Base-by-base conservation (phyloP, 805 yeast genomes). In the Lipomyces oligophaga region DNA sequence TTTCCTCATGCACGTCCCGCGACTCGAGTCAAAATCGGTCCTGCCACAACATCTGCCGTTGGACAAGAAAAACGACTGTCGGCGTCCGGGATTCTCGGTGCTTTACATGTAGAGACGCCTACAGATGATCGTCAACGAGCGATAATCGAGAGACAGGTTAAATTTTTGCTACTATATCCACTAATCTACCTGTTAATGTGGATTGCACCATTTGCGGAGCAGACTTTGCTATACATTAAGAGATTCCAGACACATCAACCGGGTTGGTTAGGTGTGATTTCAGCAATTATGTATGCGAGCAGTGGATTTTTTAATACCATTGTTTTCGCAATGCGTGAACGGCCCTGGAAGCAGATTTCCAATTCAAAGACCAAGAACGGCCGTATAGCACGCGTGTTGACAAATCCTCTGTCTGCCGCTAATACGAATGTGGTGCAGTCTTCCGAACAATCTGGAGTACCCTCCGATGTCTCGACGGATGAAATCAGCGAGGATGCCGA, bases 131-230 rank as follows among this genome's bases (percentile, higher is more conserved):
- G 52, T 46, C 52, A 63, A 16, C 80, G 87, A 55, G 66, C 74
- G 24, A 74, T 76, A 52, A 84, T 88, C 41, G 79, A 82, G 61
- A 79, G 80, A 46, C 95, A 88, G 66, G 79, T 85, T 75, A 80
- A 80, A 58, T 73, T 82, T 26, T 81, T 88, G 38, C 86, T 88
- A 64, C 72, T 88, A 37, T 88, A 88, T 62, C 97, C 97, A 2
- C 67, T 83, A 34, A 83, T 95, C 1, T 88, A 86, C 64, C 72
- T 86, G 47, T 71, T 83, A 22, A 65, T 87, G 38, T 88, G 97
- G 97, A 60, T 82, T 18, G 81, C 84, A 54, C 96, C 96, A 1
- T 76, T 85, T 50, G 74, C 81, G 4, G 70, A 78, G 28, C 84
- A 83, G 58, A 71, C 79, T 45, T 71, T 85, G 7, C 79, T 76